Evolutionary conservation across 352 stramenopile species (phyloP).

Genomic region (Phytophthora podocarpi): DNA sequence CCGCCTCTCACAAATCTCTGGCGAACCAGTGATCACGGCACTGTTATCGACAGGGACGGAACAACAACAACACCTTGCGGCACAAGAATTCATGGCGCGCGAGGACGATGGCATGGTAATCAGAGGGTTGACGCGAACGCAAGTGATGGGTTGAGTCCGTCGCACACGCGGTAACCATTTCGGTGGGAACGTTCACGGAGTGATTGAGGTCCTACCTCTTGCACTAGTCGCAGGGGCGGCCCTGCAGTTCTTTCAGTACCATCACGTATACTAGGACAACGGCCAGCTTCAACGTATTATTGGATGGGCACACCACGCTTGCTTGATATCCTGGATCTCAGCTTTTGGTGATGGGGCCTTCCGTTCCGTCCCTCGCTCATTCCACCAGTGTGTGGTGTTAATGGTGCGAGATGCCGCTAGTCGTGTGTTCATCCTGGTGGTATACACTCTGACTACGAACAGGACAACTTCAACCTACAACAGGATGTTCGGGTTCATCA

Average conservation of each 20-base stretch:
- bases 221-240: neutral
- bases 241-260: neutral
- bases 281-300: constrained; percentile 10
- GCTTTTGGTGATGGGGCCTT: constrained; percentile 37
- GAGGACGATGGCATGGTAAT: neutral
- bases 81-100: too few species aligned
- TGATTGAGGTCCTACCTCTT: constrained; percentile 3
- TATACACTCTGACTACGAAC: constrained; percentile 10
- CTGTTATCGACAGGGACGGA: too few species aligned
- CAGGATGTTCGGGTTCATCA: constrained; percentile 17
- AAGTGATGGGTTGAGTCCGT: neutral
- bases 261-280: neutral
- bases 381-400: constrained; percentile 25
- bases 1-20: too few species aligned
- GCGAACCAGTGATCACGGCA: too few species aligned
- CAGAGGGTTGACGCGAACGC: neutral
- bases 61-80: too few species aligned
- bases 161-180: neutral
- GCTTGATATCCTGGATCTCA: constrained; percentile 2
- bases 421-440: constrained; percentile 9
- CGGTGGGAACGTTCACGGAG: neutral
- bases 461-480: constrained; percentile 8
- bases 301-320: constrained; percentile 24
- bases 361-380: constrained; percentile 2
- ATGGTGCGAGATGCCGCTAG: constrained; percentile 20